Evolutionary conservation across 495 filamentous ascomycete species (phyloP), one percentile per base, ranked within the genome.

Genomic region (Aeminium ludgeri): DNA sequence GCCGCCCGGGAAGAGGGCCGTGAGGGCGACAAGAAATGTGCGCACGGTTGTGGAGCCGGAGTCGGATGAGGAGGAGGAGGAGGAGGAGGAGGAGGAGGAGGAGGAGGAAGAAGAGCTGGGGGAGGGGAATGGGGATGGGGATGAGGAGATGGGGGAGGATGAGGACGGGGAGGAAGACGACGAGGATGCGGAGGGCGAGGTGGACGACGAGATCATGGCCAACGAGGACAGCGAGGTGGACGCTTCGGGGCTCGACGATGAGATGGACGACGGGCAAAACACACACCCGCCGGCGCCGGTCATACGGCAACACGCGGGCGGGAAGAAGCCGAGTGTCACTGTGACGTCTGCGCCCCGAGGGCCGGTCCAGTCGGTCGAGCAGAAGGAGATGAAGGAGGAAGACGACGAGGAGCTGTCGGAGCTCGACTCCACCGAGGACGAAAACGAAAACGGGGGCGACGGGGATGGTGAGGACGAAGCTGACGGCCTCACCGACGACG

Each of bases 151-250:
- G n/a, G 44, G 30, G 0, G 50, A 43, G 4, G 48, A 55, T 32
- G 74, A 77, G n/a, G 71, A 68, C 12, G 67, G 66, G 34, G 73
- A 67, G 1, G 69, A 66, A 41, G 66, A 61, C 3, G 62, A 64
- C 2, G 70, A 71, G 18, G 72, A 72, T 30, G 70, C 64, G 15
- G 63, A 65, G n/a, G 59, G 59, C 1, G 73, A 75, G 31, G 71
- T 61, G 7, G 79, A 80, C 36, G 75, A 66, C 5, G 58, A 59
- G n/a, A n/a, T n/a, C n/a, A n/a, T n/a, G n/a, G n/a, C n/a, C n/a
- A n/a, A n/a, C n/a, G n/a, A n/a, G n/a, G n/a, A n/a, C 6, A 29
- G 30, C 30, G 50, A 44, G 3, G 46, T 44, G 2, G 54, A 49
- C 11, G 55, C 51, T 25, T 41, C 20, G 2, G 54, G 56, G 29